phyloP scores from a whole-genome alignment of 768 basidiomycete species.

The Auricularia heimuer region DNA sequence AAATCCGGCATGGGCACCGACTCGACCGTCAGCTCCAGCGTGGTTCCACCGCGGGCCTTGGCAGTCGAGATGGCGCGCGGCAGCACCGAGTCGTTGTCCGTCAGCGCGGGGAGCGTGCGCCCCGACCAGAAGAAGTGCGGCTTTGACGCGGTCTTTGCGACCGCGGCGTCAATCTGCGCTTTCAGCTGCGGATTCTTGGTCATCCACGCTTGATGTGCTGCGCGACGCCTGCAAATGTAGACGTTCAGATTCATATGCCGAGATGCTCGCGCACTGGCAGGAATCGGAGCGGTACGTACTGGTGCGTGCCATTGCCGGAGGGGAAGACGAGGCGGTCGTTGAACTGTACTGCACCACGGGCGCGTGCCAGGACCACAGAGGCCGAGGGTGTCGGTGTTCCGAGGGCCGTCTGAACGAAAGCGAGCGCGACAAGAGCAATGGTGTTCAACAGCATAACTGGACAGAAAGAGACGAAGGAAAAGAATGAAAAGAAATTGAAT shows the following conservation, averaged over 20 bases:
- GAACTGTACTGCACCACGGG: not conserved
- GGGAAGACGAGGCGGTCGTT: not conserved
- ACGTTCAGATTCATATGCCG: not conserved
- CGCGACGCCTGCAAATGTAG: not conserved
- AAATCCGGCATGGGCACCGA: not conserved
- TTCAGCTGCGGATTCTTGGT: not conserved
- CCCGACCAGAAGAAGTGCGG: not conserved
- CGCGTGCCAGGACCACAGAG: not conserved
- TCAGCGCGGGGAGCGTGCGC: not conserved
- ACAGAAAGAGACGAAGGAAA: not conserved
- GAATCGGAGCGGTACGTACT: not conserved
- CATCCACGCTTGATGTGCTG: not conserved
- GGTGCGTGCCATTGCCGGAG: not conserved
- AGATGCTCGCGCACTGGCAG: not conserved
- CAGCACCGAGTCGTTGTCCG: not conserved
- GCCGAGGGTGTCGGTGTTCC: not conserved
- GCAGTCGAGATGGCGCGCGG: not conserved
- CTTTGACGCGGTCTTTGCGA: not conserved
- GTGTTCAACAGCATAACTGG: not conserved
- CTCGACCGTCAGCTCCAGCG: not conserved
- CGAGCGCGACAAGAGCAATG: not conserved
- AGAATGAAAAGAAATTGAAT: conserved; percentile 7
- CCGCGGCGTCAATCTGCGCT: not conserved
- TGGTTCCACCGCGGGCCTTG: not conserved
- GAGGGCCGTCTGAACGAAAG: not conserved